These are phyloP conservation scores for Luffa acutangula DNA, from an alignment of 306 rosid species.

Conservation along the genomic window DNA sequence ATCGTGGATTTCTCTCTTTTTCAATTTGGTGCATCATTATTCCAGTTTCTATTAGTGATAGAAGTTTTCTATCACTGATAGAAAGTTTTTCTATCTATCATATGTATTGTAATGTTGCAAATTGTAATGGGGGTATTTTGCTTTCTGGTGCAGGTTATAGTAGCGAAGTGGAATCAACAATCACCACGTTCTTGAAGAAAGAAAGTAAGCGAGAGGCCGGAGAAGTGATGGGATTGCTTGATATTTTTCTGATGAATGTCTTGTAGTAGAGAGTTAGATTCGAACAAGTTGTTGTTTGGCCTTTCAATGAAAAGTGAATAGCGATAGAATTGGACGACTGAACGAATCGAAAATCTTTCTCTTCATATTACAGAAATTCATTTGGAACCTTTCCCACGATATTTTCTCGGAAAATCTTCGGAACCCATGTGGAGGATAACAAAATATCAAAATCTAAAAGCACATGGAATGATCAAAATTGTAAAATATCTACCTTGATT, in stretches of 20 bases:
- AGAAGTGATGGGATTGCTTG: no score
- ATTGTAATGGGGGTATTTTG: neutral
- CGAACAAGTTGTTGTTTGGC: no score
- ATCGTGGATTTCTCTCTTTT: no score
- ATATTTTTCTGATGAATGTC: no score
- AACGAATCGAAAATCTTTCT: neutral
- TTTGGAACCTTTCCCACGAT: neutral
- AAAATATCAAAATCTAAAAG: neutral
- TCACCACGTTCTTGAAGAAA: no score
- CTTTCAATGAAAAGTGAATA: neutral
- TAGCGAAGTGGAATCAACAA: neutral
- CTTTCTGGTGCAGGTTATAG: neutral
- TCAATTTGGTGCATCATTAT: no score
- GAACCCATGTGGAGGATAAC: neutral
- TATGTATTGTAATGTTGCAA: no score
- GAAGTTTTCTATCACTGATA: no score
- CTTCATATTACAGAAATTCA: neutral
- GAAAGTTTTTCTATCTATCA: no score
- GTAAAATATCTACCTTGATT: neutral
- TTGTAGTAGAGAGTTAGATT: no score
- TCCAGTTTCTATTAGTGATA: no score
- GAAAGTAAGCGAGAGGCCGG: no score
- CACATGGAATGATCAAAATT: neutral
- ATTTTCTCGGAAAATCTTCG: conserved; percentile 1
- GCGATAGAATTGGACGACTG: neutral